Evolutionary conservation across 805 yeast species (phyloP).

Genomic region (Teunomyces barrocoloradensis): DNA sequence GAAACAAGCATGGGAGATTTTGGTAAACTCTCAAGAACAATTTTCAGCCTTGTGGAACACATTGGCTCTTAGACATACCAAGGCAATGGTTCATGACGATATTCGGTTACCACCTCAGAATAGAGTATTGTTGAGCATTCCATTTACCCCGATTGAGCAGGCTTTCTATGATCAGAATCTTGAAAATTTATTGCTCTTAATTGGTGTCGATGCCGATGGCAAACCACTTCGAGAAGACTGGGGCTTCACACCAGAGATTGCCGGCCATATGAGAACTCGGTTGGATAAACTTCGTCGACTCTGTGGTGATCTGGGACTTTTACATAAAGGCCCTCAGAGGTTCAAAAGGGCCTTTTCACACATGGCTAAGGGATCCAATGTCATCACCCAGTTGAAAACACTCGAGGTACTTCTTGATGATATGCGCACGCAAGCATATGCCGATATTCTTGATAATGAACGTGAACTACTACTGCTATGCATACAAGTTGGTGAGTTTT

Average conservation of each 20-base stretch:
- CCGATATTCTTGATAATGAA: slow-evolving; percentile 48
- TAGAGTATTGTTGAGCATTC: slow-evolving; percentile 64
- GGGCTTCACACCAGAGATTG: slow-evolving; percentile 43
- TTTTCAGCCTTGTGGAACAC: slow-evolving; percentile 48
- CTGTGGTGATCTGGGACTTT: slow-evolving; percentile 72
- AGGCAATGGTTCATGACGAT: slow-evolving; percentile 75
- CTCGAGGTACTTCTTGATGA: slow-evolving; percentile 66
- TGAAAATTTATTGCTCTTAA: slow-evolving; percentile 55
- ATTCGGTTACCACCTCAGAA: slow-evolving; percentile 77
- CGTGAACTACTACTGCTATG: slow-evolving; percentile 43
- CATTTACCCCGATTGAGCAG: slow-evolving; percentile 80
- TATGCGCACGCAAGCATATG: slow-evolving; percentile 57
- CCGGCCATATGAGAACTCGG: slow-evolving; percentile 63
- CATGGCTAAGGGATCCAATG: slow-evolving; percentile 15
- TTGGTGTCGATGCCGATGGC: slow-evolving; percentile 53
- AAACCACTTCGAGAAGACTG: slow-evolving; percentile 48
- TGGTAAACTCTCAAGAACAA: slow-evolving; percentile 20
- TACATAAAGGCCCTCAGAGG: slow-evolving; percentile 22
- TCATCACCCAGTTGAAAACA: slow-evolving; percentile 34
- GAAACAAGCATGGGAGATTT: slow-evolving; percentile 38
- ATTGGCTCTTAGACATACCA: slow-evolving; percentile 76
- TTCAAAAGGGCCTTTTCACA: slow-evolving; percentile 17
- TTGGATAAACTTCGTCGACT: slow-evolving; percentile 66
- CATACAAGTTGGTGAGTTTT: slow-evolving; percentile 65
- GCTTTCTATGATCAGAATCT: slow-evolving; percentile 71